These are phyloP conservation scores for Lepiota brunneoincarnata DNA, from an alignment of 768 basidiomycete genomes.

Conservation along the genomic window DNA sequence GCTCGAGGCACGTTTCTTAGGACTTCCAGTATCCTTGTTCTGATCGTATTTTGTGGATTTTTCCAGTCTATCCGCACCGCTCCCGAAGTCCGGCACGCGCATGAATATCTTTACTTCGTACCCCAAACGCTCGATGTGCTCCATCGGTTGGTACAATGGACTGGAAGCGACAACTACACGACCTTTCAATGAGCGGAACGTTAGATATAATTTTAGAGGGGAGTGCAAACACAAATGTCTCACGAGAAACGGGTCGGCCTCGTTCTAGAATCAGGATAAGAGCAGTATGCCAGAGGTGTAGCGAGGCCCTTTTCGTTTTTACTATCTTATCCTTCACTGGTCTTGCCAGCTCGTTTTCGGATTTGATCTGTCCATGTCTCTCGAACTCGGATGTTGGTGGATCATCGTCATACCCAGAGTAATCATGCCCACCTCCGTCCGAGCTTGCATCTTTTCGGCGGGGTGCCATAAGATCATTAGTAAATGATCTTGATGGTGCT, in stretches of 20 bases:
- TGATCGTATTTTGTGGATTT: slow-evolving; percentile 4
- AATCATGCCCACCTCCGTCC: slow-evolving; percentile 17
- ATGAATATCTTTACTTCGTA: slow-evolving; percentile 72
- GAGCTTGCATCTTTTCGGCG: slow-evolving; percentile 19
- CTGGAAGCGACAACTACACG: slow-evolving; percentile 80
- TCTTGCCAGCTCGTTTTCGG: slow-evolving; percentile 10
- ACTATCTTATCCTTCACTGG: slow-evolving; percentile 13
- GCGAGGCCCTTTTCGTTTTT: slow-evolving; percentile 19
- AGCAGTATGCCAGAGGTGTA: slow-evolving; percentile 72
- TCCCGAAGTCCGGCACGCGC: slow-evolving; percentile 64
- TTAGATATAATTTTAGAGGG: not conserved
- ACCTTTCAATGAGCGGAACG: slow-evolving; percentile 20
- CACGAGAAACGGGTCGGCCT: slow-evolving; percentile 69
- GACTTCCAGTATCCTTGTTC: slow-evolving; percentile 21
- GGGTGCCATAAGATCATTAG: not conserved
- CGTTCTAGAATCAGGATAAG: slow-evolving; percentile 79
- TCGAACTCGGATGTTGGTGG: not conserved
- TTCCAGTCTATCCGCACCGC: slow-evolving; percentile 10
- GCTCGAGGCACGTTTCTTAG: slow-evolving; percentile 5
- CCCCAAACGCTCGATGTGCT: slow-evolving; percentile 65
- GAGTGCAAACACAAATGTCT: slow-evolving; percentile 13
- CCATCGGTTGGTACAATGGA: slow-evolving; percentile 82
- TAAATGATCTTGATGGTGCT: slow-evolving; percentile 19
- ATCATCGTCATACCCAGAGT: slow-evolving; percentile 11
- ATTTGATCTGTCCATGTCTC: slow-evolving; percentile 13